Evolutionary conservation across 1,284 basidiomycete genomes (phyloP).

Genomic region (Austropuccinia psidii): DNA sequence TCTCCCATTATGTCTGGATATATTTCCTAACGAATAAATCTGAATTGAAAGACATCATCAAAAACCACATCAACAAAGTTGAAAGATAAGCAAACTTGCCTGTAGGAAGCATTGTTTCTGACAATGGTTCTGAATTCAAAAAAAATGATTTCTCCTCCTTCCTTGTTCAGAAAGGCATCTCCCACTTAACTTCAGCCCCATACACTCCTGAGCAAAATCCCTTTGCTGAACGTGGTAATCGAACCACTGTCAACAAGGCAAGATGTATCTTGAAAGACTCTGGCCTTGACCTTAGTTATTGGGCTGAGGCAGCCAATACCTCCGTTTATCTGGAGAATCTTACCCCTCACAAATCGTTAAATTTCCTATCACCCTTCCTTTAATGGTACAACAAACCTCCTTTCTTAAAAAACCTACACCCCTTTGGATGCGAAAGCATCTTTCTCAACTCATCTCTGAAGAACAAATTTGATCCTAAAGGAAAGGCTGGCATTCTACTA

Average conservation of each 20-base stretch:
- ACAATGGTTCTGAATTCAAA: not conserved
- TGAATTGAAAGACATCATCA: not conserved
- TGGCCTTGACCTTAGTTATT: too few relatives aligned
- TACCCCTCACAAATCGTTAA: too few relatives aligned
- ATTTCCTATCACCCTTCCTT: too few relatives aligned
- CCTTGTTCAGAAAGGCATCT: not conserved
- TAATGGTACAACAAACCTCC: not conserved
- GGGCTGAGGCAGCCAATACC: too few relatives aligned
- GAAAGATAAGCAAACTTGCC: not conserved
- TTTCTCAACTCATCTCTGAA: not conserved
- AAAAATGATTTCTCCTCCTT: not conserved
- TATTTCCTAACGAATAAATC: not conserved
- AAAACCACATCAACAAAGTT: not conserved
- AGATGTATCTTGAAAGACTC: too few relatives aligned
- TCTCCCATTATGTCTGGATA: constrained; percentile 19
- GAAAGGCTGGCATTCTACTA: not conserved
- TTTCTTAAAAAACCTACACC: not conserved
- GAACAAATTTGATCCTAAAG: not conserved
- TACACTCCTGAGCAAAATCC: too few relatives aligned
- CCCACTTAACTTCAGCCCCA: not conserved
- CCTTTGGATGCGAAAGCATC: not conserved
- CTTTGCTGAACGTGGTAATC: too few relatives aligned
- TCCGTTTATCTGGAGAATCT: too few relatives aligned
- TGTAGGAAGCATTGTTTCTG: not conserved
- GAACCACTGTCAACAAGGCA: too few relatives aligned